Conservation (phyloP, 1,139 yeast species). For the Scheffersomyces parashehatae region DNA sequence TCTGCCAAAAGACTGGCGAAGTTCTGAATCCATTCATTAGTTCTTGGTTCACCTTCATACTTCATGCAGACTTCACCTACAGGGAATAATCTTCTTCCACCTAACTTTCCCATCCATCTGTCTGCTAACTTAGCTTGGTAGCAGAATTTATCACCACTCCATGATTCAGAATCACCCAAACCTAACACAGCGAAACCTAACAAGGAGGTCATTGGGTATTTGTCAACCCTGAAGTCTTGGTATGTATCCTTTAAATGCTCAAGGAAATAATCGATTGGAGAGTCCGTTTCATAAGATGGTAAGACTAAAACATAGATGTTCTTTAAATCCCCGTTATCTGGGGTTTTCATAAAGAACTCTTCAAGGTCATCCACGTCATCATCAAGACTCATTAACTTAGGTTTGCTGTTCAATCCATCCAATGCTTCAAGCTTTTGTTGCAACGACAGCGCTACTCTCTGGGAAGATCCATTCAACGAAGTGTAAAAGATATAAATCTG, state of each 20-base stretch:
- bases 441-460: constrained; percentile 61
- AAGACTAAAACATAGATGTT: constrained; percentile 72
- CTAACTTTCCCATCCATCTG: constrained; percentile 74
- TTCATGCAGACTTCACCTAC: constrained; percentile 85
- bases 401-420: constrained; percentile 37
- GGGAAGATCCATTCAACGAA: constrained; percentile 81
- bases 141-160: constrained; percentile 78
- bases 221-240: constrained; percentile 83
- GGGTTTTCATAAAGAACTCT: constrained; percentile 72
- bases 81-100: constrained; percentile 83
- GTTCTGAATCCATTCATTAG: constrained; percentile 67
- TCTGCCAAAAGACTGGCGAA: constrained; percentile 63
- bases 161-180: constrained; percentile 82
- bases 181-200: constrained; percentile 87
- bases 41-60: constrained; percentile 59
- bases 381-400: constrained; percentile 63
- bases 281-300: constrained; percentile 91
- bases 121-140: constrained; percentile 82
- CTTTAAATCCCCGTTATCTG: constrained; percentile 37
- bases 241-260: constrained; percentile 79
- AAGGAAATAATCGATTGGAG: constrained; percentile 85
- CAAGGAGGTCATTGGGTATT: constrained; percentile 65
- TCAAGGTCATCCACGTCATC: constrained; percentile 87
- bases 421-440: constrained; percentile 33
- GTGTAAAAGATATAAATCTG: constrained; percentile 73